These are phyloP conservation scores for Neophaeococcomyces aloes DNA, from an alignment of 2,329 filamentous ascomycete genomes.

Conservation along the genomic window DNA sequence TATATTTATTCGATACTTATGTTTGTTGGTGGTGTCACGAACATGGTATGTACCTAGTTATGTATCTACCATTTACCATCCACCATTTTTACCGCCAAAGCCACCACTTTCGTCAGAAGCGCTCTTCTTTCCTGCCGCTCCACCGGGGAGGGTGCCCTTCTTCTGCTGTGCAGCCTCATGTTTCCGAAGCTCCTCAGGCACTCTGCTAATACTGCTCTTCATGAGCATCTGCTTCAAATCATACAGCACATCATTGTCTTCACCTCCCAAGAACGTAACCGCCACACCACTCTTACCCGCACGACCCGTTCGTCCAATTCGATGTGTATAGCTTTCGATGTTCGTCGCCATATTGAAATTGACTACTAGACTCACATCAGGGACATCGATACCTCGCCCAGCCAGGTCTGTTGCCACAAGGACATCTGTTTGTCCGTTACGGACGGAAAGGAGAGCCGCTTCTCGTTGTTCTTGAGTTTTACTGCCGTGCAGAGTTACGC, in stretches of 20 bases:
- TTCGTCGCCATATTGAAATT: slow-evolving; percentile 97
- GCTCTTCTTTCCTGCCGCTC: slow-evolving; percentile 31
- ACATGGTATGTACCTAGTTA: no score
- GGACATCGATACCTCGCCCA: slow-evolving; percentile 93
- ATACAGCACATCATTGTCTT: slow-evolving; percentile 79
- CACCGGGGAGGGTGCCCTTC: slow-evolving; percentile 36
- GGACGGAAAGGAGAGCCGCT: slow-evolving; percentile 74
- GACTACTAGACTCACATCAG: slow-evolving; percentile 83
- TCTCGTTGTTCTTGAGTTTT: slow-evolving; percentile 98
- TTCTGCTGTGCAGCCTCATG: slow-evolving; percentile 89
- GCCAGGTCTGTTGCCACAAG: slow-evolving; percentile 93
- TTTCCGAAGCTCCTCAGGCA: slow-evolving; percentile 81
- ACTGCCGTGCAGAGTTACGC: slow-evolving; percentile 83
- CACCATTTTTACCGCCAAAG: slow-evolving; percentile 12
- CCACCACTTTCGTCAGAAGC: slow-evolving; percentile 16
- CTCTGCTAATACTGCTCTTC: slow-evolving; percentile 77
- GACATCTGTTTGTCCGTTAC: slow-evolving; percentile 69
- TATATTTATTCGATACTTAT: no score
- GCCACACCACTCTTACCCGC: slow-evolving; percentile 93
- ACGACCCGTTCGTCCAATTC: slow-evolving; percentile 92
- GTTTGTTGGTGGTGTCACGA: no score
- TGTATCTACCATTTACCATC: not conserved
- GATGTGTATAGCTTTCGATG: slow-evolving; percentile 93
- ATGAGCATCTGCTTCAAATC: slow-evolving; percentile 91
- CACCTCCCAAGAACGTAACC: slow-evolving; percentile 86